Evolutionary conservation across 495 filamentous ascomycete genomes (phyloP).

Genomic region (Penicillium robsamsonii): DNA sequence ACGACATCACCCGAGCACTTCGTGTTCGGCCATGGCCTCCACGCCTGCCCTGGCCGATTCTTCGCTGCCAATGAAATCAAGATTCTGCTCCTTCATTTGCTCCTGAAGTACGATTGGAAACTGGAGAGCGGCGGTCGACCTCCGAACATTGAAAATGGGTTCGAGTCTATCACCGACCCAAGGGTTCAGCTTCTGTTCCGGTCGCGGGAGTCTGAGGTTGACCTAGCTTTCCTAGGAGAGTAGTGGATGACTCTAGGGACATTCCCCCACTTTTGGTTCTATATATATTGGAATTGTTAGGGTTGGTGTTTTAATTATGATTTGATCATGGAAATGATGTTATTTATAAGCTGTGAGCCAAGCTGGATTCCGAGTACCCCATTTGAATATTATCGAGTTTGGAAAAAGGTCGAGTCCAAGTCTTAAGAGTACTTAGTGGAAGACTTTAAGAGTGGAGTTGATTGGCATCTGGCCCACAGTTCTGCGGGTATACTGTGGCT

Average conservation of each 20-base stretch:
- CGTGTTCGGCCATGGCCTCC: slow-evolving; percentile 48
- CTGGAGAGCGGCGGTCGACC: slow-evolving; percentile 27
- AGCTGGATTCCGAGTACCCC: not conserved
- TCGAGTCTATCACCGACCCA: slow-evolving; percentile 30
- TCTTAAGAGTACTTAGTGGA: not conserved
- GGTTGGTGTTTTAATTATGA: not conserved
- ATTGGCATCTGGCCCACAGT: slow-evolving; percentile 1
- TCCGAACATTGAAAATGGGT: slow-evolving; percentile 26
- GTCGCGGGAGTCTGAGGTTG: slow-evolving; percentile 28
- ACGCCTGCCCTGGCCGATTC: slow-evolving; percentile 57
- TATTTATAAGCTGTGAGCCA: not conserved
- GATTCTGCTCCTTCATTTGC: slow-evolving; percentile 40
- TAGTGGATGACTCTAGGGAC: not conserved
- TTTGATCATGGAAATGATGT: not conserved
- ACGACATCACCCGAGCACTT: slow-evolving; percentile 44
- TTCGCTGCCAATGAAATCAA: slow-evolving; percentile 53
- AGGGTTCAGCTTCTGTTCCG: slow-evolving; percentile 33
- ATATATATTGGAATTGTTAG: not conserved
- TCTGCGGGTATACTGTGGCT: not conserved
- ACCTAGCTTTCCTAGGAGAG: slow-evolving; percentile 28
- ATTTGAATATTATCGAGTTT: not conserved
- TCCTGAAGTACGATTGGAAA: slow-evolving; percentile 57
- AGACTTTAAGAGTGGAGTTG: slow-evolving; percentile 7
- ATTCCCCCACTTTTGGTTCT: not conserved
- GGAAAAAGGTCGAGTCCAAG: not conserved